These are phyloP conservation scores for Saccharomyces hybrid DNA, from an alignment of 1,139 yeast genomes.

Conservation along the genomic window DNA sequence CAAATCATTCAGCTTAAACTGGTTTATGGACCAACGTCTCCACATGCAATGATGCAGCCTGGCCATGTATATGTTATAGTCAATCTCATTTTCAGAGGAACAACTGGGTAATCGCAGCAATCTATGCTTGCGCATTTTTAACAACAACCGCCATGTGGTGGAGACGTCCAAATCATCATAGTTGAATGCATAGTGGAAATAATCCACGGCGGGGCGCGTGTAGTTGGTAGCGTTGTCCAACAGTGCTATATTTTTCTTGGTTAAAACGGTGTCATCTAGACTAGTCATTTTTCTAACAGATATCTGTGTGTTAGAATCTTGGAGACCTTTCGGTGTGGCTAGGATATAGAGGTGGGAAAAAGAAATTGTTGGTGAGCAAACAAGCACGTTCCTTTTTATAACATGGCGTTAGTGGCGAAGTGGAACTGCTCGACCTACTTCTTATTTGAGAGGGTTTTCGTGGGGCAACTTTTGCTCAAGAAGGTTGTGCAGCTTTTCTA, in stretches of 20 bases:
- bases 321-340: background rate
- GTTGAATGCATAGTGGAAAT: constrained; percentile 22
- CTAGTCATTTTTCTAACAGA: constrained; percentile 15
- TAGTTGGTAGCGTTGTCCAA: constrained; percentile 30
- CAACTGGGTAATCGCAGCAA: constrained; percentile 29
- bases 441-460: background rate
- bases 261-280: constrained; percentile 27
- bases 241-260: constrained; percentile 25
- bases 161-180: constrained; percentile 16
- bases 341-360: background rate
- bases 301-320: background rate
- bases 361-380: background rate
- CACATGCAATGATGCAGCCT: constrained; percentile 30
- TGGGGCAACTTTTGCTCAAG: background rate
- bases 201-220: constrained; percentile 26
- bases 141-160: constrained; percentile 21
- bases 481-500: background rate
- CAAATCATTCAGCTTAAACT: constrained; percentile 9
- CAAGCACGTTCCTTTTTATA: background rate
- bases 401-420: background rate
- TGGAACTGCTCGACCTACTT: background rate
- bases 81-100: constrained; percentile 25
- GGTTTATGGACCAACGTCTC: constrained; percentile 30
- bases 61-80: constrained; percentile 25
- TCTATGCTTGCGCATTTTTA: constrained; percentile 26